Base-by-base conservation (phyloP, 1,284 basidiomycete genomes). In the Macrocybe sp. region DNA sequence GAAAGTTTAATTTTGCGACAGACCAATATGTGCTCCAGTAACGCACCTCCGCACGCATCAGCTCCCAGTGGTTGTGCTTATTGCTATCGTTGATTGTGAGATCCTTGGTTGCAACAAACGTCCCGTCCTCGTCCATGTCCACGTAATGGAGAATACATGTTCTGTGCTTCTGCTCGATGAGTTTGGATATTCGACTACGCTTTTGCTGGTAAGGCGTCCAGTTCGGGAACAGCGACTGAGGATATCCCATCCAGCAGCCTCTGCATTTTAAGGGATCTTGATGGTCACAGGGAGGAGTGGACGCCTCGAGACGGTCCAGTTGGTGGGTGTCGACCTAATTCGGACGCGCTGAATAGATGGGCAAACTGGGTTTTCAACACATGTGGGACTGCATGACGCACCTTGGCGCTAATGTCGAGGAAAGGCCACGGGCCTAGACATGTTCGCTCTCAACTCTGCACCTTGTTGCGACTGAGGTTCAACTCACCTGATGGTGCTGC, bases 211-310 rank as follows among this genome's bases (percentile, higher is more conserved):
- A 55, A 2, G 53, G 57, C 0, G 75, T 77, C 78, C 78, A 81
- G 52, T 81, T 81, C 0, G 68, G 70, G 55, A 75, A 81, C 2
- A 69, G 55, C 0, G 67, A 67, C 51, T 79, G 73, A 0, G 78
- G 79, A 57, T 81, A 81, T 48, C 60, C 59, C 41, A 55, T 58
- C 76, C 77, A 79, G 47, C 68, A 70, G 42, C 59, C 48, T 28
- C 59, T 55, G 38, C 60, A 61, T 6, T 52, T 44, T 14, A 43
- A 43, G 14, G 48, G 47, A 45, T 56, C 53, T 8, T 29, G 46
- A 47, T 59, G 55, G 36, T 58, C 38, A 36, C 53, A 52, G 34
- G 36, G 44, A 41, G 38, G 48, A 10, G 44, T 39, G 1, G 47
- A 47, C n/a, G 41, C 51, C 34, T 45, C 55, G 51, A 52, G 56